phyloP scores from a whole-genome alignment of 257 asterid genomes.

The Sherardia arvensis region DNA sequence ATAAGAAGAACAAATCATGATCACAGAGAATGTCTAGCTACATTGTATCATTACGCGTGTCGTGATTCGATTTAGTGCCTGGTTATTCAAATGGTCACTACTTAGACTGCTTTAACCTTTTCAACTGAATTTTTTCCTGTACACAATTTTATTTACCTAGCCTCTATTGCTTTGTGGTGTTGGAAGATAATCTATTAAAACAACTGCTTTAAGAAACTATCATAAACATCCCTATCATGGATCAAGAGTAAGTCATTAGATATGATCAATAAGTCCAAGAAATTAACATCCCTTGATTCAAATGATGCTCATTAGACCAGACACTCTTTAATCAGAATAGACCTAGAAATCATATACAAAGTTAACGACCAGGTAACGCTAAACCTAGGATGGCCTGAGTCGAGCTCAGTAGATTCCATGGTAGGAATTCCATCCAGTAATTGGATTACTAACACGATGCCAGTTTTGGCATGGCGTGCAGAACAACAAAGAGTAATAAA shows the following conservation, averaged over 20 bases:
- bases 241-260: not conserved
- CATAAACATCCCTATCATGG: not conserved
- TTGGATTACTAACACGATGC: not conserved
- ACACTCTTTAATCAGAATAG: not conserved
- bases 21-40: slow-evolving; percentile 1
- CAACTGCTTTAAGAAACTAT: not conserved
- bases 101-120: not conserved
- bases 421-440: not conserved
- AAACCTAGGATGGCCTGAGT: not conserved
- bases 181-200: not conserved
- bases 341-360: not conserved
- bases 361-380: not conserved
- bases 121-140: not conserved
- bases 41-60: slow-evolving; percentile 11
- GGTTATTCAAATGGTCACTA: not conserved
- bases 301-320: not conserved
- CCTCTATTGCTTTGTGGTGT: not conserved
- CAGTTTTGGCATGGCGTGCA: not conserved
- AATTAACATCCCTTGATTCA: not conserved
- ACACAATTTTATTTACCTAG: not conserved
- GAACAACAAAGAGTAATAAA: no score
- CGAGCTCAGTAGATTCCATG: not conserved
- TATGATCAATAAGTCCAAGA: not conserved
- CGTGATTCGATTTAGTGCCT: not conserved
- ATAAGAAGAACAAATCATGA: not conserved